phyloP scores from a whole-genome alignment of 306 rosid species.

The Vicia villosa region DNA sequence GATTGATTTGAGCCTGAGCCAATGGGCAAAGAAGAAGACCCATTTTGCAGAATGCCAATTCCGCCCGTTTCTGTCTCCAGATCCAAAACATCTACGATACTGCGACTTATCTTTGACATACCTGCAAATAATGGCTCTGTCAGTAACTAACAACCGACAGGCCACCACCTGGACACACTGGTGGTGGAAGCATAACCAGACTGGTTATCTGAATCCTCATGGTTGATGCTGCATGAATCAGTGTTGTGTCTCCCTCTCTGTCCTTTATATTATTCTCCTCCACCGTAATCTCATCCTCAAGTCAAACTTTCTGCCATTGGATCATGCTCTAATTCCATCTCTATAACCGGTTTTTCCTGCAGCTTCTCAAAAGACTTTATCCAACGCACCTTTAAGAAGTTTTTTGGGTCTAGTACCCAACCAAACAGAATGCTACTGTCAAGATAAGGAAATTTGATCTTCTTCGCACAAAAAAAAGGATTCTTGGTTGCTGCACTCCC shows the following conservation, averaged over 20 bases:
- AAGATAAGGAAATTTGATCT: constrained; percentile 4
- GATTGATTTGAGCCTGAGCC: not conserved
- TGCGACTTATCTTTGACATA: not conserved
- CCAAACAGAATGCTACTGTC: not conserved
- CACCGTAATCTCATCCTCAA: not conserved
- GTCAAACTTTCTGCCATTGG: not conserved
- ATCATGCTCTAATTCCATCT: not conserved
- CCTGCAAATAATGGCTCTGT: not conserved
- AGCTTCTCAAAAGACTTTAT: not conserved
- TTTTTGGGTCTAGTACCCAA: not conserved
- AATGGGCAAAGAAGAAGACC: not conserved
- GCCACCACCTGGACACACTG: not conserved
- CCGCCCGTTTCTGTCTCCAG: not conserved
- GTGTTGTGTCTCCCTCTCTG: not conserved
- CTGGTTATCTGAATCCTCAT: not conserved
- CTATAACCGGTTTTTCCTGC: not conserved
- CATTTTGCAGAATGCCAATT: constrained; percentile 1
- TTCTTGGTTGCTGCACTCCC: not conserved
- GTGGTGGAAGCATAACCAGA: not conserved
- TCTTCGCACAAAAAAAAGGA: not conserved
- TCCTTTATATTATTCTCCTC: not conserved
- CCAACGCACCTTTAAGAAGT: not conserved
- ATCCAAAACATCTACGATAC: not conserved
- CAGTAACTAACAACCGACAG: not conserved
- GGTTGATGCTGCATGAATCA: not conserved